Base-by-base conservation (phyloP, 2,329 filamentous ascomycete species). In the Chaetomium sp. region DNA sequence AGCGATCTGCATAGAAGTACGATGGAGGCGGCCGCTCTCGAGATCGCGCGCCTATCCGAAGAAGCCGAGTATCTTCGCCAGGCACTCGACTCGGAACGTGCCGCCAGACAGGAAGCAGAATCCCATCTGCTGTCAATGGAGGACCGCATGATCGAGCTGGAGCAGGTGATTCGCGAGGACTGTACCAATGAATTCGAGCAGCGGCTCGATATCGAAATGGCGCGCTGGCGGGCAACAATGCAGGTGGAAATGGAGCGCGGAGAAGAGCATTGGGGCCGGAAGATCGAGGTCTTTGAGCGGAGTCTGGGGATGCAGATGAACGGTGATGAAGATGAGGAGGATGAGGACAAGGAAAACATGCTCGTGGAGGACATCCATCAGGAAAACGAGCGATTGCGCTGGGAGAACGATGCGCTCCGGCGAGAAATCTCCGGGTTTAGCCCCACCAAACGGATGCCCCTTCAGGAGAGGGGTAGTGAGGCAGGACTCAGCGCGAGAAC, bases 141-240 rank as follows among this genome's bases (percentile, higher is more conserved):
- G 44, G 84, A 89, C 32, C 71, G 79, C 4, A 74, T 84, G 65
- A 63, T 83, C 4, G 81, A 85, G 51, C 75, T 95, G 10, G 94
- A 99, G 68, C 85, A 88, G 63, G 86, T 87, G 5, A 82, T 97
- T 35, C 85, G 94, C 27, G 92, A 96, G 66, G 92, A 97, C 63
- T 92, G 91, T 64, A 91, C 85, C 63, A 78, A 75, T 2, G 94
- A 96, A 66, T 95, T 95, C 75, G 94, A 99, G 66, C 76, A 81
- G 57, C 81, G 84, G 9, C 78, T 96, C 47, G 81, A 84, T 19
- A 74, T 85, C 10, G 91, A 96, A 69, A 82, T 89, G 69, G 79
- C 81, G 8, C 79, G 89, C n/a, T 96, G 90, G 88, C 87, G 92
- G 67, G 81, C 80, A 0, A 87, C 84, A 0, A 81, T 91, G 69